Evolutionary conservation across 2,329 filamentous ascomycete species (phyloP).

Genomic region (Sarocladium oryzae): DNA sequence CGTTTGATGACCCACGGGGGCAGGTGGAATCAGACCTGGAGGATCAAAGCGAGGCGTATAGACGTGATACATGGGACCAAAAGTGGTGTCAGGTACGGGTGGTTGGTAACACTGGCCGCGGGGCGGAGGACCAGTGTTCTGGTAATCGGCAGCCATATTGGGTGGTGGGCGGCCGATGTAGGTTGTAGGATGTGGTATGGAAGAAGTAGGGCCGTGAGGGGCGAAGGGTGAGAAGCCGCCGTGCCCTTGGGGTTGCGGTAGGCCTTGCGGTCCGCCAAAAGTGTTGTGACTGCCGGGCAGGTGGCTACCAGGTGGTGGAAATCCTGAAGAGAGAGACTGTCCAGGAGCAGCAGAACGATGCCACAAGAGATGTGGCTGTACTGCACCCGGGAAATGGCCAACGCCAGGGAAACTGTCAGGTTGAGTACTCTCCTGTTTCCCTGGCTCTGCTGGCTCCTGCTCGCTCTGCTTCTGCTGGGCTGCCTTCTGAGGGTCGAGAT

Average conservation of each 20-base stretch:
- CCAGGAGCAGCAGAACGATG: conserved; percentile 12
- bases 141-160: conserved; percentile 35
- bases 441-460: neutral
- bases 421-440: conserved; percentile 11
- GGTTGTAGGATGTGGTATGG: conserved; percentile 12
- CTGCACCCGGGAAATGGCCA: conserved; percentile 16
- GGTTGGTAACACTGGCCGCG: conserved; percentile 49
- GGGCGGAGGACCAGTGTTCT: conserved; percentile 32
- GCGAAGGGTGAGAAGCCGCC: neutral
- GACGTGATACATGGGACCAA: conserved; percentile 47
- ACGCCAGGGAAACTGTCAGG: conserved; percentile 23
- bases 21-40: conserved; percentile 19
- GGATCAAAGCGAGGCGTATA: conserved; percentile 49
- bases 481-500: neutral
- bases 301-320: conserved; percentile 1
- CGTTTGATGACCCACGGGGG: conserved; percentile 27
- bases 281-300: conserved; percentile 2
- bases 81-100: conserved; percentile 50
- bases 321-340: neutral
- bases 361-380: conserved; percentile 21
- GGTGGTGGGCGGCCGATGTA: conserved; percentile 6
- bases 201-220: conserved; percentile 6
- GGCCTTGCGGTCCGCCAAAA: neutral
- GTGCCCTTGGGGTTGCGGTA: neutral
- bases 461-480: neutral